Evolutionary conservation across 768 basidiomycete genomes (phyloP), one percentile per base, ranked within the genome.

Genomic region (Mycena albidolilacea): DNA sequence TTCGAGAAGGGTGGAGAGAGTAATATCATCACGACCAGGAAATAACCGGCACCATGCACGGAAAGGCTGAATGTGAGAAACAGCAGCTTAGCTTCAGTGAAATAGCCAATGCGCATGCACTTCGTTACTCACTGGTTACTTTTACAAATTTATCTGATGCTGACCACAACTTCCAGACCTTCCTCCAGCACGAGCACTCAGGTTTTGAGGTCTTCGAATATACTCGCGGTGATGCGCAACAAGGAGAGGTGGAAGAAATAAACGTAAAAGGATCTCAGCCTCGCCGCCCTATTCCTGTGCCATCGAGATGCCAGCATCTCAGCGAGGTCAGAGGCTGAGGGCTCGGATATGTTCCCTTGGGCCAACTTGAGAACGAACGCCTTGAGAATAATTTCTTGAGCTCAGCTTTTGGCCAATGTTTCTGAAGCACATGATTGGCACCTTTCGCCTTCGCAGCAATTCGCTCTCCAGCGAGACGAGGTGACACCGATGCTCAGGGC

Each of bases 1-100:
- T 74, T 85, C 50, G 50, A 23, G 30, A 30, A 3, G 30, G 30
- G 4, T 30, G 30, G 30, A 2, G 23, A 2, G 30, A 3, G 3
- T 30, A 3, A 3, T 30, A 30, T 30, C 30, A 30, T 30, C 30
- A 3, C 4, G 30, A 4, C 30, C 30, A 30, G 30, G 30, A 30
- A 30, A 30, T 30, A 30, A 30, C 30, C 4, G 30, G 30, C 30
- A 30, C 30, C 30, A 4, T 30, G 30, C 30, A 30, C 30, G 30
- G 30, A 30, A 30, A 30, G 30, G 4, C 30, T 30, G 30, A 30
- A 30, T 30, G 30, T 30, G 30, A 30, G 30, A 30, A 30, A 30
- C 30, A 30, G 30, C 30, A 30, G 30, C 30, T 30, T 30, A 30
- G 30, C 4, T 30, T 3, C 30, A 30, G 30, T 30, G 30, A 30